Base-by-base conservation (phyloP, 2,329 filamentous ascomycete genomes). In the Exophiala dermatitidis region DNA sequence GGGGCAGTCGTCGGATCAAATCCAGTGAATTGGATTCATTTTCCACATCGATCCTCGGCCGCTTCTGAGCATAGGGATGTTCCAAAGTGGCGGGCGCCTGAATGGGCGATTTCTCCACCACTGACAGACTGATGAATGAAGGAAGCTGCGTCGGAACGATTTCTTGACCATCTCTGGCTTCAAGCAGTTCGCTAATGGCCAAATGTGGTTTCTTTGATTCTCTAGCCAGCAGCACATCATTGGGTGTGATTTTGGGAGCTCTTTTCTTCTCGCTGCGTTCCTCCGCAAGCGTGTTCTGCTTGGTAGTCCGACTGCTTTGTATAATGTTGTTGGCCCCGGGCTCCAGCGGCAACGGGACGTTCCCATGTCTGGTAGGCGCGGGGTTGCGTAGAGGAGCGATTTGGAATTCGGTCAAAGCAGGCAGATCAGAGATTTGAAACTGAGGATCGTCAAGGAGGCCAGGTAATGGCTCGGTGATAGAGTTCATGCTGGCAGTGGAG, bases 351-450 rank as follows among this genome's bases (percentile, higher is more conserved):
- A 68, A 68, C n/a, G 72, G 72, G 36, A 67, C 63, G 49, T 68
- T 71, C 54, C 71, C 65, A 36, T 65, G 66, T 36, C 69, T 69
- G 9, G 71, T 69, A 26, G 72, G 71, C 19, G 70, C 68, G 8
- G 72, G 73, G 58, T 74, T 70, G 32, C 73, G 73, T 26, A 77
- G 67, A 48, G 74, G 74, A 56, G 74, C 69, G 46, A 77, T 76
- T 53, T 69, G 71, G 47, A 76, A 64, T 56, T 69, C 64, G 33
- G 66, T 69, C 7, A 70, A 66, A 50, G 72, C 68, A 48, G 71
- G 69, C 30, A 72, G 65, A 58, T 74, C 72, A 44, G 69, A 70
- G 36, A 69, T 65, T 48, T 67, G 65, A 44, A 62, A 61, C 47
- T 68, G 59, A 44, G 68, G 67, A 60, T 75, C 72, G 58, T 74